Percentiles rank a stretch among this genome's conserved stretches.
Conservation (phyloP, 306 rosid species). For the Cicer cuneatum region DNA sequence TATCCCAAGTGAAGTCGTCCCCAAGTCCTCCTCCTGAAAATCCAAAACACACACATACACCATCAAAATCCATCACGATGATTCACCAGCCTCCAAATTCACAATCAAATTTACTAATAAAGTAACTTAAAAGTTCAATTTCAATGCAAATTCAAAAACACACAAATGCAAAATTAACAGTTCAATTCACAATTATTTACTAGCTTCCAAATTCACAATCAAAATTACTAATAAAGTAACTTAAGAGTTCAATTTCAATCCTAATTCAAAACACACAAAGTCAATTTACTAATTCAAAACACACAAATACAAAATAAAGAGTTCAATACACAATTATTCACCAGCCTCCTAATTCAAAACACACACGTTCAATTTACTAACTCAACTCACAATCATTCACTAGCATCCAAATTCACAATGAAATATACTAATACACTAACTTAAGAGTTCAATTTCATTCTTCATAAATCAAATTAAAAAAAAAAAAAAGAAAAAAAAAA, state of each 20-base stretch:
- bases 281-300: neutral
- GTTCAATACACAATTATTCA: conserved; percentile 18
- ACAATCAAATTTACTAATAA: neutral
- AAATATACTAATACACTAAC: neutral
- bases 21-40: conserved; percentile 81
- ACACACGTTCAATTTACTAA: too few species aligned
- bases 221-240: neutral
- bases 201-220: neutral
- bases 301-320: neutral
- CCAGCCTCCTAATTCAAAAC: neutral
- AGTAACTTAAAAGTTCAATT: neutral
- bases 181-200: conserved; percentile 2
- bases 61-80: conserved; percentile 12
- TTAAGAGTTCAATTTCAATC: too few species aligned
- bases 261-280: conserved; percentile 6
- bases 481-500: neutral
- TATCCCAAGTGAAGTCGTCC: conserved; percentile 85
- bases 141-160: conserved; percentile 9
- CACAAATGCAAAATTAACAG: neutral
- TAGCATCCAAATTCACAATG: too few species aligned
- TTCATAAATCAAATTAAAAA: neutral
- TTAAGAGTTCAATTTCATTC: neutral
- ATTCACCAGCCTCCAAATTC: neutral
- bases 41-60: neutral
- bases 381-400: too few species aligned